Base-by-base conservation (phyloP, 2,329 filamentous ascomycete species). In the Trichoderma sp. region DNA sequence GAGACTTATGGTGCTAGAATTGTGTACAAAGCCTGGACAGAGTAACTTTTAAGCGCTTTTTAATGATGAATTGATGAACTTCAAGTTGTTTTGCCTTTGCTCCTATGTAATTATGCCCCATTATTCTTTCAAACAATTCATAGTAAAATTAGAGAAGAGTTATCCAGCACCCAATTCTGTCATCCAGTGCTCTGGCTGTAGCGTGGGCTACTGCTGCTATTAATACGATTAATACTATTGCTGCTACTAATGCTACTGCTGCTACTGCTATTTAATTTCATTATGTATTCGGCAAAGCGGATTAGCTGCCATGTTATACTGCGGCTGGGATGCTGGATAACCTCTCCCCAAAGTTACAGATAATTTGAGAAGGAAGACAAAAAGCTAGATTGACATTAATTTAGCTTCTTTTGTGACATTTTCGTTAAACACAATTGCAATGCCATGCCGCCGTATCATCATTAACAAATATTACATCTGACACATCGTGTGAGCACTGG, bases 11-110 rank as follows among this genome's bases (percentile, higher is more conserved):
- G 95, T 1, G 88, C 89, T 72, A 88, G 89, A 72, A 93, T 91
- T 73, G 89, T 96, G 72, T 98, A 97, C 82, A 89, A 89, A 76
- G 92, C 89, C 0, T 98, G 95, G 95, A 88, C 90, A 79, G 89
- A 88, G 72, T 89, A 81, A 73, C 56, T 24, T 29, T 40, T 47
- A 31, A 56, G 55, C 40, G 37, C 35, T 27, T 61, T 27, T 31
- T 37, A 52, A 67, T 49, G 21, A 64, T 55, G 29, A 47, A 49
- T 4, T 43, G 40, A 49, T 49, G n/a, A 21, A 56, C 27, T 27
- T 27, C 27, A 27, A 27, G n/a, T 31, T 52, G 6, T n/a, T 49
- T 53, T 37, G 47, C 19, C 19, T n/a, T 11, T 29, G 56, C 10
- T 40, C 21, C 52, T 19, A 24, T 31, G 29, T 29, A 55, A 8